phyloP scores from a whole-genome alignment of 208 protist genomes.

The Leishmania mexicana region DNA sequence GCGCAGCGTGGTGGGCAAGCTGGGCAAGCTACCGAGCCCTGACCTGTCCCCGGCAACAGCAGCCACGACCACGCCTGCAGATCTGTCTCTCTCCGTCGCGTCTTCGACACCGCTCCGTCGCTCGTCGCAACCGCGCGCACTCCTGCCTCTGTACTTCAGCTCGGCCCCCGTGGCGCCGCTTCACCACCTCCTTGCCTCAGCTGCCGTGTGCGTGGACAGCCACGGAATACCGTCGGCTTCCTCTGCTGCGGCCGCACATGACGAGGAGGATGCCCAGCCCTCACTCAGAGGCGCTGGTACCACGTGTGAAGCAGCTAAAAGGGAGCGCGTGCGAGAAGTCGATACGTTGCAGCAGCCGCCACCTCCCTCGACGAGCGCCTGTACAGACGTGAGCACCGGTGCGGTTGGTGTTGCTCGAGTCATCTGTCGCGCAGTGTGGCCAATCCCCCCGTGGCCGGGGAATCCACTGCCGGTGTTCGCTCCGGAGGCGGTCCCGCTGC shows the following conservation, averaged over 20 bases:
- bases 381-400: background rate
- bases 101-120: background rate
- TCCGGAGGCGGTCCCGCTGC: background rate
- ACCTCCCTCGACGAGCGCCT: background rate
- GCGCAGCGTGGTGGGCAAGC: background rate
- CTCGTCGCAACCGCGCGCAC: background rate
- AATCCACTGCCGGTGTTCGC: background rate
- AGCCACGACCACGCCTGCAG: background rate
- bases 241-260: background rate
- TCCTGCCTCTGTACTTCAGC: background rate
- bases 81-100: background rate
- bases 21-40: background rate
- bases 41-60: background rate
- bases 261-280: too few relatives aligned
- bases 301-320: background rate
- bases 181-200: slow-evolving; percentile 1
- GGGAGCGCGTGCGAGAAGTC: background rate
- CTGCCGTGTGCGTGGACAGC: background rate
- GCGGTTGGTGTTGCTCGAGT: background rate
- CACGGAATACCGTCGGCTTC: background rate
- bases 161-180: background rate
- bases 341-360: background rate
- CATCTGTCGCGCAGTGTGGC: slow-evolving; percentile 15
- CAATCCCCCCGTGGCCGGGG: slow-evolving; percentile 3
- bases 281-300: background rate